A percentile compares a stretch with the other conserved stretches of the same genome.
Conservation (phyloP, 2,329 filamentous ascomycete genomes). For the Cordyceps tenuipes region DNA sequence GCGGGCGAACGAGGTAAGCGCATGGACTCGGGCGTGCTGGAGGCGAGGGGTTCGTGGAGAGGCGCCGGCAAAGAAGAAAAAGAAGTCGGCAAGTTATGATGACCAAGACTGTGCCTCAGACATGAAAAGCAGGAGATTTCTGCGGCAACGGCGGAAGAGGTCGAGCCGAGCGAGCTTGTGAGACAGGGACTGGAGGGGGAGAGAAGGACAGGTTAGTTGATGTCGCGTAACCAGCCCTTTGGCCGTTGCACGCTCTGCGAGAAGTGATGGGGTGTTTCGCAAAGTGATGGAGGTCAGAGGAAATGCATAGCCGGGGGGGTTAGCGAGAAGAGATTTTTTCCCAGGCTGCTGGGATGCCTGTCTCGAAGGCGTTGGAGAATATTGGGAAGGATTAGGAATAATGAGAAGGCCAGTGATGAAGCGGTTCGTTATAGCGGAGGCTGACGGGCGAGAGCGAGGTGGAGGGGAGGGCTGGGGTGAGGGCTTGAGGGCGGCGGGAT, state of each 20-base stretch:
- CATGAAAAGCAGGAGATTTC: not conserved
- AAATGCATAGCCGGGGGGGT: not conserved
- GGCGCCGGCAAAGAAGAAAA: not conserved
- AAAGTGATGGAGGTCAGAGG: not conserved
- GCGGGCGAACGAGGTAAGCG: not conserved
- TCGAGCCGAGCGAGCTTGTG: conserved; percentile 2
- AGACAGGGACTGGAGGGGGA: conserved; percentile 2
- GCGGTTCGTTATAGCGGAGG: conserved; percentile 3
- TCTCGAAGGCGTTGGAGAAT: conserved; percentile 7
- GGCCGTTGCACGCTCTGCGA: not conserved
- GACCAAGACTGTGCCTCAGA: not conserved
- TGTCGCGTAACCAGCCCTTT: not conserved
- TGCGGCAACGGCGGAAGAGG: conserved; percentile 5
- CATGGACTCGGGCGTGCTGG: not conserved
- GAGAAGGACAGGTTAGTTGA: not conserved
- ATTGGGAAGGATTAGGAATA: not conserved
- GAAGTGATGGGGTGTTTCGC: not conserved
- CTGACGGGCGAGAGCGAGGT: not conserved
- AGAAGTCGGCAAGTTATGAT: not conserved
- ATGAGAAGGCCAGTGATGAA: not conserved
- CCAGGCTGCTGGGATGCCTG: not conserved
- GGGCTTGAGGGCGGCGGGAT: not conserved
- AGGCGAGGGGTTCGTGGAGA: not conserved
- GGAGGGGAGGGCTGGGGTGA: not conserved
- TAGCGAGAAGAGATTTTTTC: not conserved